Evolutionary conservation across 2,329 filamentous ascomycete species (phyloP).

Genomic region (Colletotrichum camelliae): DNA sequence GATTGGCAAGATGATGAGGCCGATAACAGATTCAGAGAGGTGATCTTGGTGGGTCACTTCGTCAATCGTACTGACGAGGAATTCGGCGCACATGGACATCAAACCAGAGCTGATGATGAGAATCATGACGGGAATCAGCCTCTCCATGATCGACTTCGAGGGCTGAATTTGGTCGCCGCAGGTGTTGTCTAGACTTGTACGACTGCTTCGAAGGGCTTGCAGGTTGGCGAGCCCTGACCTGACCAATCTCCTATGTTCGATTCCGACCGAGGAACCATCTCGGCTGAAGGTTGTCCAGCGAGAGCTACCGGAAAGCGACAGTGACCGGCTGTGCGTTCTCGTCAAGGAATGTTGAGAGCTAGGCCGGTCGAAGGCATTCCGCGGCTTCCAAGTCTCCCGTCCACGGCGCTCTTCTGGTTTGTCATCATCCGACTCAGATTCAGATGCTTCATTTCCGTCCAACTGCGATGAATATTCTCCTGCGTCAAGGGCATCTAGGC

Average conservation of each 20-base stretch:
- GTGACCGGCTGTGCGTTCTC: constrained; percentile 27
- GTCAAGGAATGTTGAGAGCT: constrained; percentile 25
- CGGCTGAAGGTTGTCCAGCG: constrained; percentile 24
- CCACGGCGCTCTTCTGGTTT: neutral
- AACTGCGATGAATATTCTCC: neutral
- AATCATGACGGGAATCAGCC: constrained; percentile 50
- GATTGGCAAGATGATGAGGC: constrained; percentile 66
- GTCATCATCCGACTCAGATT: neutral
- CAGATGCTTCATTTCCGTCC: neutral
- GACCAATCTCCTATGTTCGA: constrained; percentile 14
- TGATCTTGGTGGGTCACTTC: constrained; percentile 53
- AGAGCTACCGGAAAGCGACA: constrained; percentile 30
- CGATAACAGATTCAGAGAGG: constrained; percentile 63
- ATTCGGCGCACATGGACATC: constrained; percentile 66
- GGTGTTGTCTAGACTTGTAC: neutral
- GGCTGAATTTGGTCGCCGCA: accelerated
- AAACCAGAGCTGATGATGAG: constrained; percentile 59
- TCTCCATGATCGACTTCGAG: neutral
- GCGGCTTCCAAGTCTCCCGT: neutral
- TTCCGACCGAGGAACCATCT: constrained; percentile 23
- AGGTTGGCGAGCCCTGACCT: constrained; percentile 25
- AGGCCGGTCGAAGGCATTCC: neutral
- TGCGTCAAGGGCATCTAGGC: neutral
- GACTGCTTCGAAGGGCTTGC: constrained; percentile 20
- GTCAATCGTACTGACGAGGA: constrained; percentile 64